Evolutionary conservation across 345 rosid species (phyloP).

Genomic region (Turnera subulata): DNA sequence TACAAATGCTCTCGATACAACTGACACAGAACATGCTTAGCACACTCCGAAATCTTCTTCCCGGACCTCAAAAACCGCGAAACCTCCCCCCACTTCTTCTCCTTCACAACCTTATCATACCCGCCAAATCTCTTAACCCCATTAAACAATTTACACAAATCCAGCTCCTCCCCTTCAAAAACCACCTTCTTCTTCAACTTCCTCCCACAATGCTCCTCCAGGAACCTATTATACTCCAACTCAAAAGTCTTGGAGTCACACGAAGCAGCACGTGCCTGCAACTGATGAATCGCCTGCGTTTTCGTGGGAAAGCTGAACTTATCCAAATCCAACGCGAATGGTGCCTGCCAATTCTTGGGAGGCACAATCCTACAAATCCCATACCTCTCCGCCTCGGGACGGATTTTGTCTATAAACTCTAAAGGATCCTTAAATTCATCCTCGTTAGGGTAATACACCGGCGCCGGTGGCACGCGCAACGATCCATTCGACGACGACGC

Average conservation of each 20-base stretch:
- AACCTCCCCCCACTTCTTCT: constrained; percentile 86
- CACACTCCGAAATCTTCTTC: constrained; percentile 70
- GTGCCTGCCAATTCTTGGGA: constrained; percentile 68
- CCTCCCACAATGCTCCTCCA: constrained; percentile 65
- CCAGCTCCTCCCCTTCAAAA: constrained; percentile 85
- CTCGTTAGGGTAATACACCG: constrained; percentile 72
- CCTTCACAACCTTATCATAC: constrained; percentile 60
- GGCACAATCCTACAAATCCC: constrained; percentile 97
- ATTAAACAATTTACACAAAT: constrained; percentile 80
- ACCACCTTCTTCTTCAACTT: constrained; percentile 68
- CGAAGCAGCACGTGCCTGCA: constrained; percentile 85
- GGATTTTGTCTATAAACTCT: constrained; percentile 72
- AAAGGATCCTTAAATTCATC: constrained; percentile 86
- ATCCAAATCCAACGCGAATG: constrained; percentile 64
- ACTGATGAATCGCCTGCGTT: constrained; percentile 93
- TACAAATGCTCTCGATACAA: constrained; percentile 73
- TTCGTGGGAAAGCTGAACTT: constrained; percentile 77
- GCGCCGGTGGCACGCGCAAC: constrained; percentile 54
- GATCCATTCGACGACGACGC: constrained; percentile 19
- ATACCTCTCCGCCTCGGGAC: constrained; percentile 80
- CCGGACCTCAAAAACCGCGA: constrained; percentile 62
- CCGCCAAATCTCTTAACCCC: constrained; percentile 93
- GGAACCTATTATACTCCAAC: constrained; percentile 77
- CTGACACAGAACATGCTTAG: constrained; percentile 82
- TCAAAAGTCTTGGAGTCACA: constrained; percentile 82